Evolutionary conservation across 78 protist species (phyloP).

Genomic region (Pigoraptor vietnamica): DNA sequence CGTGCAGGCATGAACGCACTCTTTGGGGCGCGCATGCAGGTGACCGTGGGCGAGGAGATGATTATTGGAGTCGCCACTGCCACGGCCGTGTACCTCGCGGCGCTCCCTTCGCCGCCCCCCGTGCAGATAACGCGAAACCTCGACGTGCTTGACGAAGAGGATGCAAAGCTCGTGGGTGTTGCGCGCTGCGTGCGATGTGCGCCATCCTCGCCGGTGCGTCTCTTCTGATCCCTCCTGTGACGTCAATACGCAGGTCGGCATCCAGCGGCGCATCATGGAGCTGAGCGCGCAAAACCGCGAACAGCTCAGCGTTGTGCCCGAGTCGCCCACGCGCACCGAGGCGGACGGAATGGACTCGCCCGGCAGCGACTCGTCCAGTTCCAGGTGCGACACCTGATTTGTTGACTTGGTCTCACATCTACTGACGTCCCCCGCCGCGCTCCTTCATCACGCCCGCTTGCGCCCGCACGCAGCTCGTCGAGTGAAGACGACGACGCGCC

Average conservation of each 20-base stretch:
- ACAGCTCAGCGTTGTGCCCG: neutral
- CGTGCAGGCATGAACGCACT: conserved; percentile 8
- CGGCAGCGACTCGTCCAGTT: neutral
- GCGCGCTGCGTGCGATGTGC: neutral
- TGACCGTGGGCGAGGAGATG: conserved; percentile 14
- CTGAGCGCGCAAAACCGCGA: neutral
- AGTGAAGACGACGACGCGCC: neutral
- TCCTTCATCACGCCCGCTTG: too few species aligned
- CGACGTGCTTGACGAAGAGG: neutral
- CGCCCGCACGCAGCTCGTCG: neutral
- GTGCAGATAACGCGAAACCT: neutral
- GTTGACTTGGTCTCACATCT: too few species aligned
- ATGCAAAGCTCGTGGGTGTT: neutral
- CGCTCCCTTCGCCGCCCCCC: neutral
- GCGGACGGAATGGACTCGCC: neutral
- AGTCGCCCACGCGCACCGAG: neutral
- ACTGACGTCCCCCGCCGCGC: too few species aligned
- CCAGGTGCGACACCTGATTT: too few species aligned
- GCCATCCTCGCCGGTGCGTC: neutral
- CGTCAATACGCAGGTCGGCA: neutral
- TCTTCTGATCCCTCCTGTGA: too few species aligned
- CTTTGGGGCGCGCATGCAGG: neutral
- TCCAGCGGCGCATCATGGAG: neutral
- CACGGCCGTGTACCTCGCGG: conserved; percentile 1
- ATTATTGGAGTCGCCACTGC: neutral